Evolutionary conservation across 2,329 filamentous ascomycete genomes (phyloP), one percentile per base, ranked within the genome.

Genomic region (Helotiales sp.): DNA sequence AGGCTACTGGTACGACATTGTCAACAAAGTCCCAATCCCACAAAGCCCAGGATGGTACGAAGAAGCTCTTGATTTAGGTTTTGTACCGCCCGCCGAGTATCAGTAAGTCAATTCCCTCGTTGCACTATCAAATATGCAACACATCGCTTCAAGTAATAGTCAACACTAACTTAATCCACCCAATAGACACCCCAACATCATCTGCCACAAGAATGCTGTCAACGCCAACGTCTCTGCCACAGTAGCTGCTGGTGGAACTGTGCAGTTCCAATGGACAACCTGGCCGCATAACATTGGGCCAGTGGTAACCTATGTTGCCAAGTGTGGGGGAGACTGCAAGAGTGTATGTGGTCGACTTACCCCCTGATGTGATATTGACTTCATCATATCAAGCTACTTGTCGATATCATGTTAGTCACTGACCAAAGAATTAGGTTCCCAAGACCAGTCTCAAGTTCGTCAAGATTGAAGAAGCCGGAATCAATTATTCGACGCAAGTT

Each of bases 201-300:
- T 87, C 78, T 89, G 87, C 81, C 88, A 90, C 82, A 83, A 82
- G 77, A 78, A 80, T 61, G 86, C 83, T 34, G 79, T 80, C 45
- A 81, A 82, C 8, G 84, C 81, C 54, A 73, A 78, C 10, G 79
- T 82, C 68, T 80, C 82, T 70, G 85, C 84, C 20, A 79, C 82
- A 28, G 84, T 90, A 40, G 79, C 81, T 15, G 89, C 89, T 20
- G 89, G 89, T 69, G 81, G 81, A 71, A 80, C 80, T 3, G 76
- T 91, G 71, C 80, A 84, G 69, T 78, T 91, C 64, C 82, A 86
- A 72, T 91, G 89, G 89, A 85, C 82, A 66, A 80, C 80, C 17
- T 91, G 89, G 88, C 87, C 88, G 20, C 81, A 85, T n/a, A 84
- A 91, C 80, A 82, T 87, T 32, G 71, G 71, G 2, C 71, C 71